Evolutionary conservation across 2,329 filamentous ascomycete species (phyloP), one percentile per base, ranked within the genome.

Genomic region (Pestalotiopsis sp.): DNA sequence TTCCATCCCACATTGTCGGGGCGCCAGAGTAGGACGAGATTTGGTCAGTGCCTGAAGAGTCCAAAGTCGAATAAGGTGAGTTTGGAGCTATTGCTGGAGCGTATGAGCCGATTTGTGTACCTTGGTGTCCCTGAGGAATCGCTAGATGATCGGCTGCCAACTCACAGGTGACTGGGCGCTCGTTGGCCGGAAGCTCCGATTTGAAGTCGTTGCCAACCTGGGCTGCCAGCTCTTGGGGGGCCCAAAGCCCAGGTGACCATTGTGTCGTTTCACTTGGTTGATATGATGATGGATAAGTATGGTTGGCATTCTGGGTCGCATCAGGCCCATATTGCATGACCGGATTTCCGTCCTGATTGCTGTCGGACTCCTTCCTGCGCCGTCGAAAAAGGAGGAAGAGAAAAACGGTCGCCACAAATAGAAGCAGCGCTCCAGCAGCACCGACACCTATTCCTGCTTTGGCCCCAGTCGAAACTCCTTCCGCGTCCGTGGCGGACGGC

Each of bases 361-460:
- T 27, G 4, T 27, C 6, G 17, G 17, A 36, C 5, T 49, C 31
- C 56, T 7, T 66, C 36, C n/a, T 68, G 31, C 68, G 49, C 9
- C 66, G 66, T 59, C 66, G 66, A 1, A 63, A 52, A 9, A 66
- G 36, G 3, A 68, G 52, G 23, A 7, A 40, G 14, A 70, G 23
- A 1, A 68, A 17, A 1, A 68, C 36, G 25, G 52, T 58, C 7
- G 49, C 62, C 6, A 68, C 27, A 14, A 70, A 25, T 4, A 70
- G 38, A 13, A 70, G 40, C 9, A n/a, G 63, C 12, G 56, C 68
- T 20, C 31, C 63, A 13, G 57, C 65, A 17, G 63, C 66, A 17
- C 68, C 68, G 13, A 68, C 64, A 23, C 68, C 68, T 14, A 70
- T 68, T 2, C 68, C 68, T 17, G 62, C 63, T 57, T 70, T 70